These are phyloP conservation scores for Coprinopsis strossmayeri DNA, from an alignment of 768 basidiomycete genomes.

Conservation along the genomic window DNA sequence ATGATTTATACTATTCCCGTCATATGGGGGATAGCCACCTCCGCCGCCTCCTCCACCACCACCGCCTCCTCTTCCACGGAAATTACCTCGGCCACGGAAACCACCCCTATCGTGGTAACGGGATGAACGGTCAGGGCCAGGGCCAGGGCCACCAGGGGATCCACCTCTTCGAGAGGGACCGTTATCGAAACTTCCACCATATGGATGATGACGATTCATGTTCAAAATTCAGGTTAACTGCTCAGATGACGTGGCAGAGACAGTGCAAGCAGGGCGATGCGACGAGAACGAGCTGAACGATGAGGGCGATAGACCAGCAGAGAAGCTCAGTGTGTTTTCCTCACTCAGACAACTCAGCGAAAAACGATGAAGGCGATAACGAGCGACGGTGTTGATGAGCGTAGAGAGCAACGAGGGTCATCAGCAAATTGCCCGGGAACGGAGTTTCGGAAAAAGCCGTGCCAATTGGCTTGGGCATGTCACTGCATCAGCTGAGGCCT, in stretches of 20 bases:
- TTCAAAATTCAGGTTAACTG: conserved; percentile 21
- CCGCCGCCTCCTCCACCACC: conserved; percentile 25
- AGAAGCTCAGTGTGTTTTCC: background rate
- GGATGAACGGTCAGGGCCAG: conserved; percentile 71
- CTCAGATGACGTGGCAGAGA: conserved; percentile 30
- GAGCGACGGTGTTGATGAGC: conserved; percentile 8
- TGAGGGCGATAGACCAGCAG: background rate
- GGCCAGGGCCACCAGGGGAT: conserved; percentile 58
- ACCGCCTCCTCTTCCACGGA: background rate
- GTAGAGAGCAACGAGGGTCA: conserved; percentile 11
- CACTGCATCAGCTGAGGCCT: conserved; percentile 10
- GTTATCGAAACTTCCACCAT: conserved; percentile 60
- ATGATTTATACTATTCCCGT: conserved; percentile 41
- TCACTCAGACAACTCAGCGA: conserved; percentile 9
- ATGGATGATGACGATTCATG: conserved; percentile 92
- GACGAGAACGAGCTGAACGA: conserved; percentile 7
- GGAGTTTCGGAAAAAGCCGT: conserved; percentile 27
- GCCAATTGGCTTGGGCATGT: conserved; percentile 2
- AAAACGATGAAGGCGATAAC: background rate
- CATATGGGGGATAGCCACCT: conserved; percentile 47
- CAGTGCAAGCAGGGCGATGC: conserved; percentile 2
- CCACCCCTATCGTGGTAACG: conserved; percentile 53
- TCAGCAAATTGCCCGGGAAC: conserved; percentile 13
- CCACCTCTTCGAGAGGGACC: conserved; percentile 57
- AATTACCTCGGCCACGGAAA: conserved; percentile 36